Evolutionary conservation across 1,284 basidiomycete genomes (phyloP).

Genomic region (Ceratobasidium sp.): DNA sequence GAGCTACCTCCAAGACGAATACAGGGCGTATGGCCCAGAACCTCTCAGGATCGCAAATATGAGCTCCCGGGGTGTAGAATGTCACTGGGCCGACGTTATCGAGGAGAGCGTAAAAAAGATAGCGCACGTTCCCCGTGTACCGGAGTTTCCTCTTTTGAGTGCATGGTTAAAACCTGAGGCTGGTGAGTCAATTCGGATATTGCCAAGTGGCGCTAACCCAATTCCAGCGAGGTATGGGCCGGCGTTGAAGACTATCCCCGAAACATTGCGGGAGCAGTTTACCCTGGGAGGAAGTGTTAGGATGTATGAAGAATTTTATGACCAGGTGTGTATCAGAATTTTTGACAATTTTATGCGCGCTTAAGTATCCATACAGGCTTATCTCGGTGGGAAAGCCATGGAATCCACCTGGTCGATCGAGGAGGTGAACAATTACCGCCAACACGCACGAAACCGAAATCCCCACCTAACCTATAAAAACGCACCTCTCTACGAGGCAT

Average conservation of each 20-base stretch:
- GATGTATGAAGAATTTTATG: constrained; percentile 2
- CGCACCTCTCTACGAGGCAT: constrained; percentile 9
- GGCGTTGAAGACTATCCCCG: neutral
- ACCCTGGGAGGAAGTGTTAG: neutral
- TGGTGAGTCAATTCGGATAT: neutral
- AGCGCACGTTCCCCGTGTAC: neutral
- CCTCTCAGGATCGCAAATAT: neutral
- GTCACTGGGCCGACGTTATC: neutral
- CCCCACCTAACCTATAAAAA: constrained; percentile 10
- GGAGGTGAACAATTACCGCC: neutral
- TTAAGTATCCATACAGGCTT: neutral
- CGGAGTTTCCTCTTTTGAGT: neutral
- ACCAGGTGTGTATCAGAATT: neutral
- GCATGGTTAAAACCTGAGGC: constrained; percentile 8
- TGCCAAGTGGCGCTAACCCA: too few species aligned
- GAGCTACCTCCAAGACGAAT: constrained; percentile 4
- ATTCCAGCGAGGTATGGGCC: constrained; percentile 6
- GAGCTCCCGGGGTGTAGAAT: constrained; percentile 8
- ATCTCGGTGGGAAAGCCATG: constrained; percentile 4
- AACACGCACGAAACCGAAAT: constrained; percentile 12
- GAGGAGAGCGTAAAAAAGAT: neutral
- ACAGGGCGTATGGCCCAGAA: neutral
- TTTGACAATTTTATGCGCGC: neutral
- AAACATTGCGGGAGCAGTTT: neutral
- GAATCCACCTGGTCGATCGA: constrained; percentile 8